phyloP scores from a whole-genome alignment of 805 yeast genomes.

The Candida dendrica region DNA sequence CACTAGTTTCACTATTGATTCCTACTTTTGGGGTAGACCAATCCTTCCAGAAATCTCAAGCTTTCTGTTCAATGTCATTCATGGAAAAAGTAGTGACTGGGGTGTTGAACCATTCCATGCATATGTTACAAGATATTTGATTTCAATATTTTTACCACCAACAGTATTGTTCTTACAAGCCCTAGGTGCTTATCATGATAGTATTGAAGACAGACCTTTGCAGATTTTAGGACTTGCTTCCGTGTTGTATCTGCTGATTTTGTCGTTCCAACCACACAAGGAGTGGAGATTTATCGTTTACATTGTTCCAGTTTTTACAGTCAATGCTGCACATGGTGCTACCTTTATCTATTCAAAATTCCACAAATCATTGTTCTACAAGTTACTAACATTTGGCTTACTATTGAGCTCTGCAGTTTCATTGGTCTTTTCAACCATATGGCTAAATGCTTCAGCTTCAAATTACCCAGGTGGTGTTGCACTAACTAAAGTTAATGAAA shows the following conservation, averaged over 20 bases:
- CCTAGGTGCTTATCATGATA: slow-evolving; percentile 31
- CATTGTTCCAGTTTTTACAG: slow-evolving; percentile 58
- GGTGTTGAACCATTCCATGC: slow-evolving; percentile 72
- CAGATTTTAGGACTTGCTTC: slow-evolving; percentile 45
- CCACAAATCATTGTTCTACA: slow-evolving; percentile 9
- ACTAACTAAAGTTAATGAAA: slow-evolving; percentile 41
- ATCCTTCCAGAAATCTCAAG: slow-evolving; percentile 73
- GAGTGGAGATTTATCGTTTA: slow-evolving; percentile 91
- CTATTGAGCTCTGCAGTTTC: slow-evolving; percentile 27
- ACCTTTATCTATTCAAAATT: slow-evolving; percentile 22
- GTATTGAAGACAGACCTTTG: slow-evolving; percentile 24
- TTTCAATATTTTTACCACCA: slow-evolving; percentile 38
- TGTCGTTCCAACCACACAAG: slow-evolving; percentile 85
- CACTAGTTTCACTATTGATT: slow-evolving; percentile 49
- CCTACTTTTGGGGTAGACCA: slow-evolving; percentile 62
- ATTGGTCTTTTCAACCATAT: slow-evolving; percentile 35
- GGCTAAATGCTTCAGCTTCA: slow-evolving; percentile 56
- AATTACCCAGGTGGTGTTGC: slow-evolving; percentile 93
- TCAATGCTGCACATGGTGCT: slow-evolving; percentile 59
- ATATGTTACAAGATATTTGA: slow-evolving; percentile 46
- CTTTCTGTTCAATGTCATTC: slow-evolving; percentile 66
- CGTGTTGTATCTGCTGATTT: slow-evolving; percentile 44
- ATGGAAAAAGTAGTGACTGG: slow-evolving; percentile 73
- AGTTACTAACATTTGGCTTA: slow-evolving; percentile 5
- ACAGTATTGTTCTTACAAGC: slow-evolving; percentile 32